These are phyloP conservation scores for Neocatenulostroma microsporum DNA, from an alignment of 2,329 filamentous ascomycete species.

Conservation along the genomic window DNA sequence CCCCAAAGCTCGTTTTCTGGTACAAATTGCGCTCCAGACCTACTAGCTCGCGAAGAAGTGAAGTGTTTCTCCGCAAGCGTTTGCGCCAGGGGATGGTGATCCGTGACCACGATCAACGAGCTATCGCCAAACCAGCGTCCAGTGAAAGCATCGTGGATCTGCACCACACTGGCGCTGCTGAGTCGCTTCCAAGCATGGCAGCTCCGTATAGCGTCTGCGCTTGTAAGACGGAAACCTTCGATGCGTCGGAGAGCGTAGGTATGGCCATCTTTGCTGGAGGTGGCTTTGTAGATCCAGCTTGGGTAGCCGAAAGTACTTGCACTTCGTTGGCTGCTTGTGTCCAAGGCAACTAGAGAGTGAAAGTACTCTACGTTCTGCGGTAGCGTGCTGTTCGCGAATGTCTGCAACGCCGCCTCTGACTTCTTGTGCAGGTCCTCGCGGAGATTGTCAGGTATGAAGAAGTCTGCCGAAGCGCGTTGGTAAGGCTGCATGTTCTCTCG, in stretches of 20 bases:
- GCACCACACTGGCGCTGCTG: conserved; percentile 71
- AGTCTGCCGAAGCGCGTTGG: conserved; percentile 79
- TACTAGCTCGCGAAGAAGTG: conserved; percentile 18
- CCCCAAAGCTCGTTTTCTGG: conserved; percentile 74
- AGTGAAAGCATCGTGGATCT: conserved; percentile 86
- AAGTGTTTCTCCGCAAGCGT: conserved; percentile 81
- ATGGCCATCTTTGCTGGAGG: conserved; percentile 78
- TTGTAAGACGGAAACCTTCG: conserved; percentile 81
- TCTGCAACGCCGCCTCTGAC: conserved; percentile 74
- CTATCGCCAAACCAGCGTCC: conserved; percentile 88
- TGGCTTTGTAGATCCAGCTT: conserved; percentile 93
- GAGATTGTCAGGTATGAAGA: conserved; percentile 81
- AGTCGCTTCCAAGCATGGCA: conserved; percentile 87
- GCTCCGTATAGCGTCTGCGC: conserved; percentile 77
- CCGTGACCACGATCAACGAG: conserved; percentile 86
- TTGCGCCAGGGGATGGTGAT: conserved; percentile 86
- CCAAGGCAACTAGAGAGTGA: conserved; percentile 83
- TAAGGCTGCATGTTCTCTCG: conserved; percentile 74
- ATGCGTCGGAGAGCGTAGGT: conserved; percentile 81
- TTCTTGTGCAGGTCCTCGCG: conserved; percentile 87
- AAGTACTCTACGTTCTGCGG: conserved; percentile 75
- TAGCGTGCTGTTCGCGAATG: conserved; percentile 64
- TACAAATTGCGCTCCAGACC: conserved; percentile 19
- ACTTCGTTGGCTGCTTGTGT: conserved; percentile 72
- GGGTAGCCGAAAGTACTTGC: conserved; percentile 74